Evolutionary conservation across 2,329 filamentous ascomycete species (phyloP).

Genomic region (Colletotrichum falcatum): DNA sequence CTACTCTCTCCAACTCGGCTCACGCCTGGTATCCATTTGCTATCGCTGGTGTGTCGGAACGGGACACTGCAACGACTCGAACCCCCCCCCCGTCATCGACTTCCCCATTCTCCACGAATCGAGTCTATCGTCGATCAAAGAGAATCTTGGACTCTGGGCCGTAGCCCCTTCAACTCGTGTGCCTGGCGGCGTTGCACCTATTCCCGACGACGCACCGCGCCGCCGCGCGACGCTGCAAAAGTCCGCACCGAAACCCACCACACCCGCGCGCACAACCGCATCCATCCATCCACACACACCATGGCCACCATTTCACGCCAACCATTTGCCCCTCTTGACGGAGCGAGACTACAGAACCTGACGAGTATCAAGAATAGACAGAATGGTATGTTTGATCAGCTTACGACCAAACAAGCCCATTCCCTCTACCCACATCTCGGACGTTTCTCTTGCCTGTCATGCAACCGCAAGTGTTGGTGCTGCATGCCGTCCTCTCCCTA

Average conservation of each 20-base stretch:
- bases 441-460: neutral
- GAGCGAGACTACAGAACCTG: slow-evolving; percentile 76
- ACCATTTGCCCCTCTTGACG: slow-evolving; percentile 80
- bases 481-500: neutral
- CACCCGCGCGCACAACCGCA: slow-evolving; percentile 20
- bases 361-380: slow-evolving; percentile 84
- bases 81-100: neutral
- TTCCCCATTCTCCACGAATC: slow-evolving; percentile 34
- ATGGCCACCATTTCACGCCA: slow-evolving; percentile 73
- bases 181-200: slow-evolving; percentile 5
- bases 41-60: slow-evolving; percentile 11
- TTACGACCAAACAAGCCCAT: slow-evolving; percentile 23
- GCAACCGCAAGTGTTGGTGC: slow-evolving; percentile 4
- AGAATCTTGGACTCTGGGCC: slow-evolving; percentile 11
- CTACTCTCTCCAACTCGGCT: slow-evolving; percentile 9
- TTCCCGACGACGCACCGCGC: slow-evolving; percentile 6
- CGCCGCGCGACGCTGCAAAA: neutral
- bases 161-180: slow-evolving; percentile 7
- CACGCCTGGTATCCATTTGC: slow-evolving; percentile 31
- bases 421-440: neutral
- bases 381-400: slow-evolving; percentile 66
- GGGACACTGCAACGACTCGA: slow-evolving; percentile 15
- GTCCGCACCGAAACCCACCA: slow-evolving; percentile 4
- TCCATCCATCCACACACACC: slow-evolving; percentile 42
- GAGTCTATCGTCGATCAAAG: slow-evolving; percentile 31